Evolutionary conservation across 352 stramenopile species (phyloP), one percentile per base, ranked within the genome.

Genomic region (Pythium guiyangense): DNA sequence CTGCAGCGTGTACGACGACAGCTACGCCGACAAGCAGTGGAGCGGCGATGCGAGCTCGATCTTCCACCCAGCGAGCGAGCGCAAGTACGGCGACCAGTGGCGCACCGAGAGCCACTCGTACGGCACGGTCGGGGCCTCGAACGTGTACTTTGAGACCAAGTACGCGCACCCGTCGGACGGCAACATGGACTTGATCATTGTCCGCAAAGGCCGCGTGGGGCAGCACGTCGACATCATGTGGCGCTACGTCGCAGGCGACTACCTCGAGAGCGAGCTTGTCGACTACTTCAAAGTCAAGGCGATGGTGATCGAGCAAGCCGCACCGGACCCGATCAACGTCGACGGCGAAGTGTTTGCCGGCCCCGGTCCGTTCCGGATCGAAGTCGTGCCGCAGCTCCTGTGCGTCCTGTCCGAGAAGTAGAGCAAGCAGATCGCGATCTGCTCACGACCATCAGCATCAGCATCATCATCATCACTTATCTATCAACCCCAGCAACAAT

Each of bases 91-190:
- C 2, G 77, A 63, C 18, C 58, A 76, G 49, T 92, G 79, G 79
- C 68, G 70, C 12, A 70, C 54, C 20, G 76, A 90, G 49, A 55
- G 67, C 14, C 70, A 68, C 11, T 58, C 80, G 59, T 75, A 87
- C 62, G 72, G 67, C 12, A 84, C 78, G 0, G 67, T 82, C 27
- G 83, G 78, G 20, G 83, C 71, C 12, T 89, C 79, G 9, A 90
- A 92, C 54, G 78, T 90, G 49, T 89, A 89, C 67, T 88, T 89
- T 54, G 82, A 92, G 67, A 83, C 78, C 26, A 80, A 87, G 67
- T 92, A 84, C 49, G 75, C 78, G 29, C 83, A 92, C 58, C 79
- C 79, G 35, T 90, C 78, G 25, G 83, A 90, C 60, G 83, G 79
- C n/a, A 88, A 84, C 60, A 69, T 92, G 66, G 83, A 92, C 52